Conservation (phyloP, 1,284 basidiomycete genomes). For the Kwoniella shivajii region DNA sequence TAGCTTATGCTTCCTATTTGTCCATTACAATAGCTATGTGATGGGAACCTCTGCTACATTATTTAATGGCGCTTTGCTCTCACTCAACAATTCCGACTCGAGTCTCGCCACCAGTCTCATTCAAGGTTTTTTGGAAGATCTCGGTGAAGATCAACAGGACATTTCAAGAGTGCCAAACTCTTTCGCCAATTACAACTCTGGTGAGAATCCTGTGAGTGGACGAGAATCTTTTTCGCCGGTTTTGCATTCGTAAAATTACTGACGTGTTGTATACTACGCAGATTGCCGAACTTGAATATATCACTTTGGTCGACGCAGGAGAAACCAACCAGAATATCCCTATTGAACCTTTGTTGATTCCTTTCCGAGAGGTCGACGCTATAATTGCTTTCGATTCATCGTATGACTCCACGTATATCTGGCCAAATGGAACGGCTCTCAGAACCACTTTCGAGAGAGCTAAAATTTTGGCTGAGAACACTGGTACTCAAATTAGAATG, state of each 20-base stretch:
- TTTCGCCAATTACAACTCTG: slow-evolving; percentile 50
- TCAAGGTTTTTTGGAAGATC: slow-evolving; percentile 38
- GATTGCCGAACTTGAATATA: slow-evolving; percentile 38
- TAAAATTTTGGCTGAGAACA: slow-evolving; percentile 26
- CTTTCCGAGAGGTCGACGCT: slow-evolving; percentile 57
- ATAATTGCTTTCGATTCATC: slow-evolving; percentile 60
- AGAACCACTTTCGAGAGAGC: slow-evolving; percentile 45
- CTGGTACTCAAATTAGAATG: slow-evolving; percentile 48
- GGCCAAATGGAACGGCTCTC: slow-evolving; percentile 59
- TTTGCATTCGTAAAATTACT: slow-evolving; percentile 2
- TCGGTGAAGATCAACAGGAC: slow-evolving; percentile 54
- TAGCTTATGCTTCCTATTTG: neutral
- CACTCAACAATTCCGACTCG: slow-evolving; percentile 43
- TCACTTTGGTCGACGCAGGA: slow-evolving; percentile 58
- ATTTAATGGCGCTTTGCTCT: slow-evolving; percentile 44
- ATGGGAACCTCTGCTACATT: slow-evolving; percentile 56
- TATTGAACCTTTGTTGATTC: slow-evolving; percentile 58
- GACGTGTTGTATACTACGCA: slow-evolving; percentile 28
- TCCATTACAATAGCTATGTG: slow-evolving; percentile 39
- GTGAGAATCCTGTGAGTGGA: slow-evolving; percentile 44
- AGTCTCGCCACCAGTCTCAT: slow-evolving; percentile 43
- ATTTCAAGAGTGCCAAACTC: slow-evolving; percentile 56
- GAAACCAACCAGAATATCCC: slow-evolving; percentile 58
- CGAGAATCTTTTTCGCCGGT: neutral
- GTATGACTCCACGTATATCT: slow-evolving; percentile 57